phyloP scores from a whole-genome alignment of 2,329 filamentous ascomycete species.

The Venturia effusa region DNA sequence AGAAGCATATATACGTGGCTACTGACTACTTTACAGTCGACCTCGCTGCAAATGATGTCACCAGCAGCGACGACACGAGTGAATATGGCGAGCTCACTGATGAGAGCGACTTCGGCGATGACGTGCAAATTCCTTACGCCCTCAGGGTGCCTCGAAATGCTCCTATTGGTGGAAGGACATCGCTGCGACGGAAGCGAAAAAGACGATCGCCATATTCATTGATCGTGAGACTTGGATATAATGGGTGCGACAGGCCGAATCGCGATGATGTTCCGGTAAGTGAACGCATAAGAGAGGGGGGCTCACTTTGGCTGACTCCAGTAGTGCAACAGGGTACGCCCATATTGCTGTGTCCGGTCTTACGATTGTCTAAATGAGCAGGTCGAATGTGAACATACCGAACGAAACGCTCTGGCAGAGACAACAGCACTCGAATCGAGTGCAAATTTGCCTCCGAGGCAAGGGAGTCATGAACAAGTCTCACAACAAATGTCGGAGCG shows the following conservation, averaged over 20 bases:
- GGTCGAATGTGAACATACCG: not conserved
- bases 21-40: not conserved
- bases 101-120: not conserved
- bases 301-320: not conserved
- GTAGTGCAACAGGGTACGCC: not conserved
- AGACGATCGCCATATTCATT: not conserved
- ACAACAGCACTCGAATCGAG: not conserved
- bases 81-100: not conserved
- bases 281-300: too few species aligned
- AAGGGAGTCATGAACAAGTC: not conserved
- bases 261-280: not conserved
- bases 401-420: not conserved
- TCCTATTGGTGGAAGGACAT: too few species aligned
- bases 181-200: not conserved
- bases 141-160: not conserved
- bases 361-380: not conserved
- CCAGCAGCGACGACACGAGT: not conserved
- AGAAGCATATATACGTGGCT: not conserved
- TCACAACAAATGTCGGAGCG: not conserved
- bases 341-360: not conserved
- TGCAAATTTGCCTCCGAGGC: not conserved
- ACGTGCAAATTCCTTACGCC: not conserved
- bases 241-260: not conserved
- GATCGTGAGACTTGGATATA: not conserved
- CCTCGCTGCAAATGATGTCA: not conserved